phyloP scores from a whole-genome alignment of 2,329 filamentous ascomycete species.

The Dactylellina cionopaga region DNA sequence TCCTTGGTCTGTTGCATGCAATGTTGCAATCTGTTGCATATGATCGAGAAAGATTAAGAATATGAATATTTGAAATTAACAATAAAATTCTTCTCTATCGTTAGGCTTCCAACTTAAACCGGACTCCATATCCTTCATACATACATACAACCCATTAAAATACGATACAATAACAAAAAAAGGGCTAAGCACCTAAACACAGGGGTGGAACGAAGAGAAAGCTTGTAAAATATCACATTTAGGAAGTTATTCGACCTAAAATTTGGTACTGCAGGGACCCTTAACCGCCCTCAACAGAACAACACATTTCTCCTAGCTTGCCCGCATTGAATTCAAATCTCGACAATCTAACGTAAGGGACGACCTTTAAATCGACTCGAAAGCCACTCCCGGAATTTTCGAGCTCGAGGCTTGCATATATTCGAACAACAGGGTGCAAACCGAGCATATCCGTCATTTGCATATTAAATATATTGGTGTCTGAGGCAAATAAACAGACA shows the following conservation, averaged over 20 bases:
- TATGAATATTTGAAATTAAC: conserved; percentile 6
- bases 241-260: conserved; percentile 6
- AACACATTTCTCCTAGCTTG: conserved; percentile 25
- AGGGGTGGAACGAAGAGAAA: neutral
- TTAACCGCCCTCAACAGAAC: neutral
- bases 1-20: too few species aligned
- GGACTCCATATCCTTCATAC: too few species aligned
- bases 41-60: neutral
- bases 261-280: neutral
- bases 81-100: neutral
- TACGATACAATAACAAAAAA: too few species aligned
- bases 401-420: conserved; percentile 13
- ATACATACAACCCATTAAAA: too few species aligned
- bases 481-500: conserved; percentile 8
- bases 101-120: conserved; percentile 6
- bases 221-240: conserved; percentile 3
- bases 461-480: too few species aligned
- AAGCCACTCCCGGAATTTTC: conserved; percentile 38
- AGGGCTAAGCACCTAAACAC: neutral
- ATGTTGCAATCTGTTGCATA: too few species aligned
- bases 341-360: conserved; percentile 47
- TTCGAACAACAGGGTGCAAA: conserved; percentile 3
- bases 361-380: neutral
- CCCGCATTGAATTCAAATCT: neutral
- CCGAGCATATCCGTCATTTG: conserved; percentile 3